These are phyloP conservation scores for Aspergillus sp. DNA, from an alignment of 2,329 filamentous ascomycete genomes.

Conservation along the genomic window DNA sequence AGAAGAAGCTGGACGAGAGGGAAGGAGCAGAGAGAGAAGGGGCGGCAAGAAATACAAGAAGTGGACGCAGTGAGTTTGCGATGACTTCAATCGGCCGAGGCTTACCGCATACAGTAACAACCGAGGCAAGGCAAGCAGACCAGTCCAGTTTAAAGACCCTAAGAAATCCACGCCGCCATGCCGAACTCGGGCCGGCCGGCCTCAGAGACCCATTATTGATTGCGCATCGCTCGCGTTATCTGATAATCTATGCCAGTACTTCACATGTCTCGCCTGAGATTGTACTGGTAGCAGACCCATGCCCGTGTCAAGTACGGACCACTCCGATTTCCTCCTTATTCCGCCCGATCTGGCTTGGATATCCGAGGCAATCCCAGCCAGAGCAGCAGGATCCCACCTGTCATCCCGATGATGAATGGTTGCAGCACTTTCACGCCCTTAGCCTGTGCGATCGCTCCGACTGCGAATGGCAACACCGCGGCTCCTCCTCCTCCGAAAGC, in stretches of 20 bases:
- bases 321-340: not conserved
- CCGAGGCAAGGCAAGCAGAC: slow-evolving; percentile 17
- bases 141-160: too few species aligned
- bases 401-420: slow-evolving; percentile 48
- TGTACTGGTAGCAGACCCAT: too few species aligned
- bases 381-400: slow-evolving; percentile 41
- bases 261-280: not conserved
- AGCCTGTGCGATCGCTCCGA: slow-evolving; percentile 42
- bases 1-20: slow-evolving; percentile 1
- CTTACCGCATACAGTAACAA: slow-evolving; percentile 14
- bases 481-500: slow-evolving; percentile 68
- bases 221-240: not conserved
- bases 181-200: not conserved
- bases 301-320: not conserved
- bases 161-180: slow-evolving; percentile 1
- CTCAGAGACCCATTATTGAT: not conserved
- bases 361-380: slow-evolving; percentile 37
- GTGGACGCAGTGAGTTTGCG: slow-evolving; percentile 3
- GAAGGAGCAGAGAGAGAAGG: slow-evolving; percentile 1
- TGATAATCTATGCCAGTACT: not conserved
- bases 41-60: slow-evolving; percentile 1
- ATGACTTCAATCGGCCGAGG: slow-evolving; percentile 11
- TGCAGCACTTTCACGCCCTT: slow-evolving; percentile 52
- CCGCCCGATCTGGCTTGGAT: slow-evolving; percentile 4
- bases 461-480: slow-evolving; percentile 34